Evolutionary conservation across 257 asterid genomes (phyloP).

Genomic region (Asclepias syriaca): DNA sequence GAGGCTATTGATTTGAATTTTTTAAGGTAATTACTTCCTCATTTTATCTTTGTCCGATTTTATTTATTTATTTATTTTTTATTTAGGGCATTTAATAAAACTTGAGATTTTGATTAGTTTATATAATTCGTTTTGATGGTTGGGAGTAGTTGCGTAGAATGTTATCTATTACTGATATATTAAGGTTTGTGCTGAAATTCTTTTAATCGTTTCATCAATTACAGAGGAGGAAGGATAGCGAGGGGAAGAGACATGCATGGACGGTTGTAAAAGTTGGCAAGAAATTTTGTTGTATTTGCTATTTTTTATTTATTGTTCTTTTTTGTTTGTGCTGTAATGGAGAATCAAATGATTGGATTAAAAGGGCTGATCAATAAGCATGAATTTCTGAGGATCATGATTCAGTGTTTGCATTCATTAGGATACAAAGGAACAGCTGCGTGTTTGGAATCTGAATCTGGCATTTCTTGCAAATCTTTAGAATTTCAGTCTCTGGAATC

Average conservation of each 20-base stretch:
- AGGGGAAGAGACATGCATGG: background rate
- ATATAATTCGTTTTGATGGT: background rate
- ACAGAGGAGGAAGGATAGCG: background rate
- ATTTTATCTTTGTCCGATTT: background rate
- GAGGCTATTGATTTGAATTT: background rate
- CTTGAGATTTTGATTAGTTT: background rate
- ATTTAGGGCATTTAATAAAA: background rate
- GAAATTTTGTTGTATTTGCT: background rate
- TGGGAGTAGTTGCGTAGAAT: background rate
- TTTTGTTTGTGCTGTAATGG: conserved; percentile 32
- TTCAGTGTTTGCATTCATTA: conserved; percentile 60
- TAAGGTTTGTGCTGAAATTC: conserved; percentile 4
- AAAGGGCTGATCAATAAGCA: conserved; percentile 55
- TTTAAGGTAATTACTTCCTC: conserved; percentile 7
- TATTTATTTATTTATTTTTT: too few species aligned
- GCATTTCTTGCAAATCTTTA: conserved; percentile 46
- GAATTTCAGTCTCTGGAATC: conserved; percentile 55
- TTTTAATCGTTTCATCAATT: background rate
- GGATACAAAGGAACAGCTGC: conserved; percentile 70
- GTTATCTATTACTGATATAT: background rate
- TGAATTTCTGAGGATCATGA: conserved; percentile 63
- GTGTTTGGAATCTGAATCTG: conserved; percentile 76
- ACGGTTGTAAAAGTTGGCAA: background rate
- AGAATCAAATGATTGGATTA: conserved; percentile 45
- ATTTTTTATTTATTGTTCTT: background rate